Conservation (phyloP, 257 asterid genomes). For the Coffea eugenioides region DNA sequence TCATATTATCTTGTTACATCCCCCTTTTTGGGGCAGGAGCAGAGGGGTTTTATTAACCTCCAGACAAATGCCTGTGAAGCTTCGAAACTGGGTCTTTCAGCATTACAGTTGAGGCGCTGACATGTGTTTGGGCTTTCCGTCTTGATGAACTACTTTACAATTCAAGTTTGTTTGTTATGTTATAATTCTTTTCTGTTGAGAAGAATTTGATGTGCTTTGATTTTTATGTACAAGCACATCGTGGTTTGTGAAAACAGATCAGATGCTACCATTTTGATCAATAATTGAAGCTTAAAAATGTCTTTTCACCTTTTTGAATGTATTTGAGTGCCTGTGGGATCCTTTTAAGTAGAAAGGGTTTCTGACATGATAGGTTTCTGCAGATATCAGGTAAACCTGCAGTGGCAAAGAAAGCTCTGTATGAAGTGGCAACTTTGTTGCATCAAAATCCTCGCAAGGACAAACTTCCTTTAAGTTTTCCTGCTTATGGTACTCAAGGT, state of each 20-base stretch:
- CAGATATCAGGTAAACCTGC: constrained; percentile 79
- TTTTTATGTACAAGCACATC: background rate
- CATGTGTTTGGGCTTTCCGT: background rate
- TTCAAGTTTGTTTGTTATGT: background rate
- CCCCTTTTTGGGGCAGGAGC: background rate
- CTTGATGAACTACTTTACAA: background rate
- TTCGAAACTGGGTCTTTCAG: background rate
- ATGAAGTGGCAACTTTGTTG: constrained; percentile 68
- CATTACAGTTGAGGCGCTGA: background rate
- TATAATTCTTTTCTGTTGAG: background rate
- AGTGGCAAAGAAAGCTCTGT: constrained; percentile 56
- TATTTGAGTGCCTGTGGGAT: background rate
- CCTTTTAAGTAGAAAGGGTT: constrained; percentile 16
- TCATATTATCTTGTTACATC: no score
- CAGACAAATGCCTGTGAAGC: background rate
- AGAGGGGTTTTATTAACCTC: background rate
- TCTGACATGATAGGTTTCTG: constrained; percentile 22
- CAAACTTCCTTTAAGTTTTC: constrained; percentile 49
- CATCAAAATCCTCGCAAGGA: constrained; percentile 78
- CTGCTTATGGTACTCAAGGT: constrained; percentile 42
- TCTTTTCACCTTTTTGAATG: background rate
- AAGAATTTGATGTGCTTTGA: background rate
- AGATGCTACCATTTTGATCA: background rate
- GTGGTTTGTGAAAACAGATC: background rate
- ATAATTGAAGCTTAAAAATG: no score